phyloP scores from a whole-genome alignment of 106 monocot genomes.

The Phalaenopsis aphrodite region DNA sequence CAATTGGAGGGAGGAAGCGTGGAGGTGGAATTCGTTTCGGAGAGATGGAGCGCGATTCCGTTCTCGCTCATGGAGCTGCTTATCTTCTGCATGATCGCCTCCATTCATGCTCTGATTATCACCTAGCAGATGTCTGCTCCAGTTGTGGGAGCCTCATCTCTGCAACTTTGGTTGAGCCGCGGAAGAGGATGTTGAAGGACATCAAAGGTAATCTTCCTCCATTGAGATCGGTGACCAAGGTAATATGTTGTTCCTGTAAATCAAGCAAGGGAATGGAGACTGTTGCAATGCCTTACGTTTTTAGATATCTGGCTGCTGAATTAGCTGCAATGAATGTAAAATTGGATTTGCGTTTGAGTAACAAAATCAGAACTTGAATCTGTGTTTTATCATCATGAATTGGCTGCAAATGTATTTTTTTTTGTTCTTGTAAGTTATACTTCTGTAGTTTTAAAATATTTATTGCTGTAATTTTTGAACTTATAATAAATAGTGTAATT shows the following conservation, averaged over 20 bases:
- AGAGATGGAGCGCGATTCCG: slow-evolving; percentile 95
- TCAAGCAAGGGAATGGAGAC: slow-evolving; percentile 87
- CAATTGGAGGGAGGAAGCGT: slow-evolving; percentile 83
- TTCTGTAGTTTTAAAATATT: too few relatives aligned
- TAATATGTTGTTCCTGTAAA: slow-evolving; percentile 57
- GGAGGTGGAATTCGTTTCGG: slow-evolving; percentile 99
- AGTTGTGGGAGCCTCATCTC: slow-evolving; percentile 83
- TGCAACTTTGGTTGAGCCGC: slow-evolving; percentile 36
- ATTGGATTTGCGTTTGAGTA: slow-evolving; percentile 55
- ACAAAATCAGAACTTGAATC: slow-evolving; percentile 5
- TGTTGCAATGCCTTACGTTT: slow-evolving; percentile 97
- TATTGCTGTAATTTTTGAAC: too few relatives aligned
- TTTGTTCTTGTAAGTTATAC: too few relatives aligned
- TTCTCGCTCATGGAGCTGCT: slow-evolving; percentile 89
- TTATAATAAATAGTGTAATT: too few relatives aligned
- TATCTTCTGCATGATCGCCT: slow-evolving; percentile 90
- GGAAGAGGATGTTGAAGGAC: slow-evolving; percentile 40
- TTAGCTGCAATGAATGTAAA: slow-evolving; percentile 94
- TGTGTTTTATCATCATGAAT: background rate
- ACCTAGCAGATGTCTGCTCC: slow-evolving; percentile 88
- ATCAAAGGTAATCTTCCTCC: slow-evolving; percentile 52
- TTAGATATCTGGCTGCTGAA: slow-evolving; percentile 73
- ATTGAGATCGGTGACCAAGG: slow-evolving; percentile 29
- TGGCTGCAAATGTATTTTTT: background rate
- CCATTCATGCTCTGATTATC: slow-evolving; percentile 90